Base-by-base conservation (phyloP, 805 yeast species). In the Komagataella pseudopastoris region DNA sequence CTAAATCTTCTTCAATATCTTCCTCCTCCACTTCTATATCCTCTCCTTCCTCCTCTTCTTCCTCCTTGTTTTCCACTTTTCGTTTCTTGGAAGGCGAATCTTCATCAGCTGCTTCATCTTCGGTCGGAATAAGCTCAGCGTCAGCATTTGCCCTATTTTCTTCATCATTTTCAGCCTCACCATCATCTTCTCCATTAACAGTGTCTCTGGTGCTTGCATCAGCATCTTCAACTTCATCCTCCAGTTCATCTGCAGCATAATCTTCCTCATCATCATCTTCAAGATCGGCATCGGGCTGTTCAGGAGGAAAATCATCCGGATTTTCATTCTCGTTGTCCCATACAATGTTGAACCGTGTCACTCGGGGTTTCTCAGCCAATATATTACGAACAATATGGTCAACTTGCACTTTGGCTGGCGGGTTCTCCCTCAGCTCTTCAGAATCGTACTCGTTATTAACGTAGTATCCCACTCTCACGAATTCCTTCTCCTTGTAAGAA, bases 391-490 rank as follows among this genome's bases (percentile, higher is more conserved):
- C 95, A 45, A 93, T 96, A 61, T 86, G 93, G 53, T 88, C 96
- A 3, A 91, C 89, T 61, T 88, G 96, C 1, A 91, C 96, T 62
- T 89, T 88, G 1, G 83, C 78, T 2, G 98, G 98, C 1, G 97
- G 97, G 56, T 86, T 88, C 62, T 89, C 96, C 52, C 96, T 76
- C 60, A 93, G 69, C 59, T 93, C 98, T 63, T 91, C 98, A 14
- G 83, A 74, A 62, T 91, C 97, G 61, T 93, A 93, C 62, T 93
- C 99, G 67, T 93, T 93, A 69, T 93, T 93, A 53, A 93, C 99
- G 62, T 93, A 93, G 69, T 93, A 93, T 0, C 99, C 99, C 4
- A 93, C 99, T 54, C 98, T 74, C 1, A 93, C 99, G 70, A 93
- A 93, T 65, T 93, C 98, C 56, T 91, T 76, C 52, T 87, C 96